Evolutionary conservation across 2,329 filamentous ascomycete species (phyloP).

Genomic region (Neurospora sp.): DNA sequence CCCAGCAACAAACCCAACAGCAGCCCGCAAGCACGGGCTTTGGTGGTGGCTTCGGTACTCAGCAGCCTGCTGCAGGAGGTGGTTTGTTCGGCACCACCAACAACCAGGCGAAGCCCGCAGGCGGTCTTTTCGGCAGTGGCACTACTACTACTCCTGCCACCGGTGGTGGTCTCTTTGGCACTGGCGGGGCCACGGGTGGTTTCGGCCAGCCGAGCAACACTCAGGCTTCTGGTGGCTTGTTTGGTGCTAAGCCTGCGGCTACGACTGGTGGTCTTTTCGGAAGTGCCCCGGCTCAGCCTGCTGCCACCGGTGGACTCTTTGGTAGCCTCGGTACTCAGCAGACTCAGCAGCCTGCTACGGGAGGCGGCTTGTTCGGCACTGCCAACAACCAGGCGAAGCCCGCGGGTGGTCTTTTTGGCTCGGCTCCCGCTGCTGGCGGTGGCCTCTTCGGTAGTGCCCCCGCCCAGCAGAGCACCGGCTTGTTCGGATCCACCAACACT

Average conservation of each 20-base stretch:
- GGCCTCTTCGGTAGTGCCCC: conserved; percentile 32
- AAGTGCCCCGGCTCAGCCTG: conserved; percentile 25
- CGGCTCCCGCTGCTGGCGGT: conserved; percentile 26
- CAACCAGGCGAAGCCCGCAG: conserved; percentile 20
- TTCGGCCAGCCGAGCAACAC: conserved; percentile 14
- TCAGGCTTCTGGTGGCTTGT: conserved; percentile 32
- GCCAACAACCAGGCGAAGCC: conserved; percentile 16
- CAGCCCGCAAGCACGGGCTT: conserved; percentile 18
- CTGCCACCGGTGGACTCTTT: conserved; percentile 23
- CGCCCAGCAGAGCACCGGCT: conserved; percentile 11
- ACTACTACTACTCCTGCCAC: conserved; percentile 26
- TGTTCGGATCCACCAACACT: conserved; percentile 42
- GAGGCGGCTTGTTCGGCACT: conserved; percentile 20
- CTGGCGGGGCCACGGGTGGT: conserved; percentile 22
- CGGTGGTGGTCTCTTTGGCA: conserved; percentile 34
- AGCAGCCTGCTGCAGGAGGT: conserved; percentile 10
- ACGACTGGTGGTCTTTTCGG: not conserved
- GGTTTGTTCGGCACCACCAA: conserved; percentile 20
- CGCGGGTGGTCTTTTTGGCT: conserved; percentile 31
- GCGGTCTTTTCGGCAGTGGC: conserved; percentile 30
- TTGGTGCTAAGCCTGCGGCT: conserved; percentile 26
- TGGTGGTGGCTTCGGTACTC: conserved; percentile 18
- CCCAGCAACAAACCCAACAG: conserved; percentile 16
- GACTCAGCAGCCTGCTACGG: conserved; percentile 11
- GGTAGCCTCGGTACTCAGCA: conserved; percentile 31